phyloP scores from a whole-genome alignment of 495 filamentous ascomycete species.

The Trichoderma asperelloides region DNA sequence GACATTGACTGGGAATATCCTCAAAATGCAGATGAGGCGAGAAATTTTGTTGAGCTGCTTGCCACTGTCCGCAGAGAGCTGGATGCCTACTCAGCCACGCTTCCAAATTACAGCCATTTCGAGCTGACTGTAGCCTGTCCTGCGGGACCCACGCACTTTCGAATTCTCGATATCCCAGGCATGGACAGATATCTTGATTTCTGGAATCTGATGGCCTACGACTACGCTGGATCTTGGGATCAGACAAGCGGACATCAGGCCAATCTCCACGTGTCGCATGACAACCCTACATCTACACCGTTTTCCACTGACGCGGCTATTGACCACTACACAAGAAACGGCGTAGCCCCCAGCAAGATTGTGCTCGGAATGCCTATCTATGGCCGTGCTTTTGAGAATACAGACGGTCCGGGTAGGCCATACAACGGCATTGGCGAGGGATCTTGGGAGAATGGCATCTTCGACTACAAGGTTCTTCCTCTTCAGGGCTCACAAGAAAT shows the following conservation, averaged over 20 bases:
- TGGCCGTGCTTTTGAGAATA: conserved; percentile 73
- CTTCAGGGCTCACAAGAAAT: conserved; percentile 42
- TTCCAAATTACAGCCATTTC: conserved; percentile 48
- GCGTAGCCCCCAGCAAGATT: conserved; percentile 60
- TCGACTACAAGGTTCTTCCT: conserved; percentile 73
- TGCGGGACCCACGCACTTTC: conserved; percentile 61
- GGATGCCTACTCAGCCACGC: conserved; percentile 43
- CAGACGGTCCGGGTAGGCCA: conserved; percentile 58
- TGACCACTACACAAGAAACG: conserved; percentile 54
- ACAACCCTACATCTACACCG: conserved; percentile 51
- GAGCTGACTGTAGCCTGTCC: conserved; percentile 72
- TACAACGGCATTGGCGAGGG: conserved; percentile 69
- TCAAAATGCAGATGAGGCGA: conserved; percentile 49
- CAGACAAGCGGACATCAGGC: conserved; percentile 65
- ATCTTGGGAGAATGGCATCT: conserved; percentile 78
- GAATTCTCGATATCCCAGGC: conserved; percentile 56
- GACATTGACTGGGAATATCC: conserved; percentile 61
- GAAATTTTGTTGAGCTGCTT: conserved; percentile 69
- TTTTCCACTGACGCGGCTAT: conserved; percentile 66
- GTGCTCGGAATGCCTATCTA: conserved; percentile 90
- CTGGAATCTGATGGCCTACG: conserved; percentile 89
- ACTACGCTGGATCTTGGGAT: conserved; percentile 77
- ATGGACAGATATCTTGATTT: conserved; percentile 87
- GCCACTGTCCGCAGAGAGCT: conserved; percentile 54
- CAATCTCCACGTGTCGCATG: conserved; percentile 54